Conservation (phyloP, 139 green algal species). For the Auxenochlorella protothecoides region DNA sequence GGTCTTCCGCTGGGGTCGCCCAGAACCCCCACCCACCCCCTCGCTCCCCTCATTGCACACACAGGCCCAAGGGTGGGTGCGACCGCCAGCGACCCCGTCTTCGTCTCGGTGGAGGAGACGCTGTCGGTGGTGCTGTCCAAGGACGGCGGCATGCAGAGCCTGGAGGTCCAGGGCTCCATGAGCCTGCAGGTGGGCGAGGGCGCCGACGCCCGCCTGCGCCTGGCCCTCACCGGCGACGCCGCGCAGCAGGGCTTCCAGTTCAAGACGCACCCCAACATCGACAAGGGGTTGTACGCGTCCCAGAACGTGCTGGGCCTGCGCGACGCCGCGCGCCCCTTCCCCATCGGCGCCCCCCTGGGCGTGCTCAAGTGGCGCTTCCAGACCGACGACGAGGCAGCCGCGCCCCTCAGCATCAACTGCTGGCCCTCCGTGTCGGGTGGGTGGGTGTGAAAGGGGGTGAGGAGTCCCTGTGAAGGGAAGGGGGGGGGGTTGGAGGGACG, state of each 20-base stretch:
- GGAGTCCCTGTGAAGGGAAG: too few species aligned
- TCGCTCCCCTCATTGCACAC: background rate
- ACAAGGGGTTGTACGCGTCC: conserved; percentile 79
- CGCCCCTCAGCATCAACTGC: conserved; percentile 83
- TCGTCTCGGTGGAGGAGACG: conserved; percentile 70
- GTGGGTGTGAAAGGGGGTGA: too few species aligned
- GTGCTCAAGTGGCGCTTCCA: conserved; percentile 96
- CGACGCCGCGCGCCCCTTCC: conserved; percentile 88
- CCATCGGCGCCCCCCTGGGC: conserved; percentile 68
- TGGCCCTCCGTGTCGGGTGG: conserved; percentile 75
- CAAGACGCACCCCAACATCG: conserved; percentile 99
- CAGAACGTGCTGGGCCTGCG: conserved; percentile 80
- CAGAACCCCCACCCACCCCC: background rate
- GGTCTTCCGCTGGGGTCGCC: too few species aligned
- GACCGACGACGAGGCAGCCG: conserved; percentile 44
- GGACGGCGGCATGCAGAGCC: conserved; percentile 83
- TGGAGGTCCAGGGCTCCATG: conserved; percentile 91
- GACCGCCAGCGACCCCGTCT: conserved; percentile 36
- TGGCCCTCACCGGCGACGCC: conserved; percentile 28
- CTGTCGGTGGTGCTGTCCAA: conserved; percentile 71
- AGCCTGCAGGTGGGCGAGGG: conserved; percentile 49
- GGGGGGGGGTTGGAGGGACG: too few species aligned
- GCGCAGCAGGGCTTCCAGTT: conserved; percentile 88
- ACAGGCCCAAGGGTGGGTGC: background rate
- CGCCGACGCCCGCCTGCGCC: conserved; percentile 51